A percentile compares a stretch with the other conserved stretches of the same genome.
These are phyloP conservation scores for Dacryopinax primogenitus DNA, from an alignment of 768 basidiomycete genomes.

Conservation along the genomic window DNA sequence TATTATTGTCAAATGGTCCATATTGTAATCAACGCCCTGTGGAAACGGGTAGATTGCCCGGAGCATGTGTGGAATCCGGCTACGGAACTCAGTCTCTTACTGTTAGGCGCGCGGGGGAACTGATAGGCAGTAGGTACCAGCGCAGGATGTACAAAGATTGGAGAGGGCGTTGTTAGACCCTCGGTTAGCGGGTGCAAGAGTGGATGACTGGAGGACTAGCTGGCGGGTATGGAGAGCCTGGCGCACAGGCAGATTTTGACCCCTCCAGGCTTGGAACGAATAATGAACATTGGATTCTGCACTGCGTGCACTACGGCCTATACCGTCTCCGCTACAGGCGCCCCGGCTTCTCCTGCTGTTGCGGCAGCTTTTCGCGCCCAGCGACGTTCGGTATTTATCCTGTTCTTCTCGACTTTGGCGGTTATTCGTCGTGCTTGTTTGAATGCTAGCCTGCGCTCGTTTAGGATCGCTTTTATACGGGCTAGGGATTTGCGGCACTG, in stretches of 20 bases:
- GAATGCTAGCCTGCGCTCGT: conserved; percentile 72
- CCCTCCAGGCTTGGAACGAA: not conserved
- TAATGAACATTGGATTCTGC: not conserved
- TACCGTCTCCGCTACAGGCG: not conserved
- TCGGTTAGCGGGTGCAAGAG: not conserved
- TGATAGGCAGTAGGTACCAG: not conserved
- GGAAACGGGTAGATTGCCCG: not conserved
- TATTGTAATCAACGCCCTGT: not conserved
- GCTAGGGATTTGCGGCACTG: conserved; percentile 93
- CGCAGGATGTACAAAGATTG: not conserved
- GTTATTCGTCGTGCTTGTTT: not conserved
- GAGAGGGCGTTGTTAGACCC: not conserved
- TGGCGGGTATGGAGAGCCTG: conserved; percentile 2
- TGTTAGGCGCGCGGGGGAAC: not conserved
- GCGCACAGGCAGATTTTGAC: not conserved
- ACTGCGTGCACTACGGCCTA: not conserved
- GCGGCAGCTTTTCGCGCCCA: not conserved
- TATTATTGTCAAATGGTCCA: too few relatives aligned
- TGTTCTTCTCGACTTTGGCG: not conserved
- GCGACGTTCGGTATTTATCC: not conserved
- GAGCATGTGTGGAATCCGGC: not conserved
- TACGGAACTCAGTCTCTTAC: not conserved
- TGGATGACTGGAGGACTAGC: not conserved
- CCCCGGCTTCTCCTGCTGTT: not conserved
- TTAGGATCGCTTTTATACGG: conserved; percentile 84